Conservation (phyloP, 768 basidiomycete genomes). For the Lactarius evosmus region DNA sequence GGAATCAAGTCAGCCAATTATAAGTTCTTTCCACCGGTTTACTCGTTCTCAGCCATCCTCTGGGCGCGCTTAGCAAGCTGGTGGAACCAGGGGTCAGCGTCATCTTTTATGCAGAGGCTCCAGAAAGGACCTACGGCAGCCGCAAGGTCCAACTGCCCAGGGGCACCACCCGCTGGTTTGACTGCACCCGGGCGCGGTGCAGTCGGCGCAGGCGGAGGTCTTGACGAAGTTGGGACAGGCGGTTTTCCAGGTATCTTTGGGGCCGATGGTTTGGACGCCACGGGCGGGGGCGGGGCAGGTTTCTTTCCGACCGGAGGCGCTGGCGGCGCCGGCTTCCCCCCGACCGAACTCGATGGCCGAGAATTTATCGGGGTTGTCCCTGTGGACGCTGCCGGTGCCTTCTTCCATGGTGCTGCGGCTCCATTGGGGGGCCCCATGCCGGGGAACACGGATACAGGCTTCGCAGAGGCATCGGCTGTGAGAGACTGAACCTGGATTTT, state of each 20-base stretch:
- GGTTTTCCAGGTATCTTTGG: constrained; percentile 57
- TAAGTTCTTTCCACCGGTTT: not conserved
- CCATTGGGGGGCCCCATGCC: constrained; percentile 70
- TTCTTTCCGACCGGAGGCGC: constrained; percentile 59
- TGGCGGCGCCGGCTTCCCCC: constrained; percentile 50
- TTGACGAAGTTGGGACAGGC: constrained; percentile 54
- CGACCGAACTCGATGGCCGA: constrained; percentile 50
- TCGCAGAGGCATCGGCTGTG: constrained; percentile 59
- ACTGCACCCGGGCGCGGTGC: constrained; percentile 39
- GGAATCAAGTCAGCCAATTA: not conserved
- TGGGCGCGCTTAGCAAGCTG: constrained; percentile 80
- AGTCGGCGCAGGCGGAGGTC: constrained; percentile 43
- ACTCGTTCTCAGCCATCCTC: constrained; percentile 29
- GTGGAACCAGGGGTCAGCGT: constrained; percentile 3
- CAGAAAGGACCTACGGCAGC: constrained; percentile 59
- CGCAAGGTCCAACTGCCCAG: constrained; percentile 75
- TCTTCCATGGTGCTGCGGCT: constrained; percentile 73
- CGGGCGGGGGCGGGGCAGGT: constrained; percentile 49
- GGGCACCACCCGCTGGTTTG: constrained; percentile 42
- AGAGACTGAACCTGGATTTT: constrained; percentile 39
- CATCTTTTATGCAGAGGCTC: constrained; percentile 16
- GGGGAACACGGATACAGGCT: constrained; percentile 79
- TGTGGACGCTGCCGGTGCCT: constrained; percentile 37
- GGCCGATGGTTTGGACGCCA: constrained; percentile 51
- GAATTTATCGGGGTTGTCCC: constrained; percentile 46